phyloP scores from a whole-genome alignment of 257 asterid species.

The Solanum clarkiae region DNA sequence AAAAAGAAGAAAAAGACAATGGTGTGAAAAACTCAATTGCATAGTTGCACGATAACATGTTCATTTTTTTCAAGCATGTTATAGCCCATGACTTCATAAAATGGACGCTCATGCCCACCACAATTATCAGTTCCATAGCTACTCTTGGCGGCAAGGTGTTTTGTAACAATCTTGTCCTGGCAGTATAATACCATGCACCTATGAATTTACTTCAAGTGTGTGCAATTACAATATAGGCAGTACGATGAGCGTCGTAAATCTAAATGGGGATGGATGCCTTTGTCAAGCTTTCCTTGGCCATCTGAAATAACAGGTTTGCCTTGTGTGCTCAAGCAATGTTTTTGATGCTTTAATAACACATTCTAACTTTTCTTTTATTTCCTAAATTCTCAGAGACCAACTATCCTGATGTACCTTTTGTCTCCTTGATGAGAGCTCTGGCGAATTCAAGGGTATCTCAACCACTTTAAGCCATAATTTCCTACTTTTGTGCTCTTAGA shows the following conservation, averaged over 20 bases:
- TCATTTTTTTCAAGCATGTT: not conserved
- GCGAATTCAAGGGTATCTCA: conserved; percentile 55
- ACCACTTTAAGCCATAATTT: not conserved
- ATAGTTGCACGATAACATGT: not conserved
- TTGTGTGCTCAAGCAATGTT: conserved; percentile 1
- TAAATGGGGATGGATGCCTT: conserved; percentile 52
- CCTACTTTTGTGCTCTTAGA: not conserved
- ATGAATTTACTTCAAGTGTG: not conserved
- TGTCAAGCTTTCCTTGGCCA: conserved; percentile 57
- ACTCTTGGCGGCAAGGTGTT: not conserved
- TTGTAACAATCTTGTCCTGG: not conserved
- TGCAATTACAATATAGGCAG: conserved; percentile 23
- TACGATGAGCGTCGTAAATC: conserved; percentile 35
- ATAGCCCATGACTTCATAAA: not conserved
- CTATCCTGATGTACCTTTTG: conserved; percentile 38
- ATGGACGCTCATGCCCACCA: not conserved
- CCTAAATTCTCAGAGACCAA: conserved; percentile 35
- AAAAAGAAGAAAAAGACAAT: not conserved
- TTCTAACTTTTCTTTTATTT: not conserved
- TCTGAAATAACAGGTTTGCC: conserved; percentile 49
- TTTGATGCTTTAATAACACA: not conserved
- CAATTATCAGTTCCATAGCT: not conserved
- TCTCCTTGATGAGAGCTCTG: conserved; percentile 68
- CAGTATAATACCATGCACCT: not conserved
- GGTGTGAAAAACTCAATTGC: not conserved